phyloP scores from a whole-genome alignment of 2,329 filamentous ascomycete species.

The Fusarium palustre region DNA sequence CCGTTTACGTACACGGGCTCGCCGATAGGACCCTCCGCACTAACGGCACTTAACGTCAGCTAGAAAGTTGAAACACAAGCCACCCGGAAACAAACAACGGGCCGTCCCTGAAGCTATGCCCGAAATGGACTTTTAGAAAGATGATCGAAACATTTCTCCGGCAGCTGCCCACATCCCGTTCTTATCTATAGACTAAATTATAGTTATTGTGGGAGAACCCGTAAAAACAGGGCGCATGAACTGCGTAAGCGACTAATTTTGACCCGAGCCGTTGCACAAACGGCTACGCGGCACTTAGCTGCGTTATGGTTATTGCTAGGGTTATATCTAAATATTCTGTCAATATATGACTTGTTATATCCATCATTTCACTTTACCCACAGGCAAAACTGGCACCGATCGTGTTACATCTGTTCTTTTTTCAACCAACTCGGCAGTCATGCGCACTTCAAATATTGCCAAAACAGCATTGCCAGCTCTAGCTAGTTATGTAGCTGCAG shows the following conservation, averaged over 20 bases:
- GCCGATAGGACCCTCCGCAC: not conserved
- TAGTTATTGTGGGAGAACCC: not conserved
- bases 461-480: not conserved
- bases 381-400: no score
- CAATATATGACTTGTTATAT: not conserved
- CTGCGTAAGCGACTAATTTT: conserved; percentile 1
- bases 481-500: not conserved
- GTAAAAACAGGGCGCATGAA: not conserved
- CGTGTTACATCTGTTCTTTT: no score
- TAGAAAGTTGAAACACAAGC: not conserved
- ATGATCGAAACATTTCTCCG: not conserved
- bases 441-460: not conserved
- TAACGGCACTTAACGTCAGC: not conserved
- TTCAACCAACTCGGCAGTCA: not conserved
- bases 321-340: not conserved
- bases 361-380: no score
- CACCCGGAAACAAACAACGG: not conserved
- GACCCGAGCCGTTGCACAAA: not conserved
- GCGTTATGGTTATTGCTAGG: not conserved
- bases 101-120: not conserved
- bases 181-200: not conserved
- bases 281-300: not conserved
- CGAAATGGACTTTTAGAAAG: not conserved
- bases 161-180: conserved; percentile 10
- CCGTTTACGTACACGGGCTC: not conserved